Conservation (phyloP, 805 yeast species). For the Cyberlindnera bimundalis region DNA sequence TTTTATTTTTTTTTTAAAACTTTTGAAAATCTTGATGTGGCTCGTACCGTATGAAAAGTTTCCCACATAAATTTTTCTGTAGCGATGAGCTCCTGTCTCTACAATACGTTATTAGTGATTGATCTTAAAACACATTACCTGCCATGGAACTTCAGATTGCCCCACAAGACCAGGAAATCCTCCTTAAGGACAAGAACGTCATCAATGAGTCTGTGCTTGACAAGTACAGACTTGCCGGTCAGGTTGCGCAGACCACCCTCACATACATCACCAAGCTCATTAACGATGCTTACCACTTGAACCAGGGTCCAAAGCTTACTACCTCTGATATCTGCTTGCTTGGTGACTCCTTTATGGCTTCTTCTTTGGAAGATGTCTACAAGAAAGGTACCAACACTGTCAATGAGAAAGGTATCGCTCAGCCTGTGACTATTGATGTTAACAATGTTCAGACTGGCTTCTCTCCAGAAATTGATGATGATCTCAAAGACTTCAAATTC, state of each 20-base stretch:
- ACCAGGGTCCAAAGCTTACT: slow-evolving; percentile 36
- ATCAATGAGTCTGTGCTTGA: slow-evolving; percentile 60
- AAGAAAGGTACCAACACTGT: slow-evolving; percentile 48
- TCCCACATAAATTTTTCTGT: slow-evolving; percentile 14
- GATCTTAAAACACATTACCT: background rate
- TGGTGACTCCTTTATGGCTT: slow-evolving; percentile 71
- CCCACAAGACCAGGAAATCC: slow-evolving; percentile 67
- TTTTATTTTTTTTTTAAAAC: slow-evolving; percentile 28
- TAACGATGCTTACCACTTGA: slow-evolving; percentile 68
- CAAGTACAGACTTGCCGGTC: slow-evolving; percentile 87
- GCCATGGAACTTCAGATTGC: slow-evolving; percentile 72
- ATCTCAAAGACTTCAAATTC: slow-evolving; percentile 33
- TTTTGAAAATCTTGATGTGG: slow-evolving; percentile 1
- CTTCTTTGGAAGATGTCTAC: slow-evolving; percentile 58
- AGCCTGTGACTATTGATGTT: slow-evolving; percentile 86
- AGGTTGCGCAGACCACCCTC: slow-evolving; percentile 80
- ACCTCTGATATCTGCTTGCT: slow-evolving; percentile 72
- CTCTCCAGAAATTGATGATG: slow-evolving; percentile 80
- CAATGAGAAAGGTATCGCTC: slow-evolving; percentile 87
- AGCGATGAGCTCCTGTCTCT: slow-evolving; percentile 10
- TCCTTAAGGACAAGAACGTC: slow-evolving; percentile 69
- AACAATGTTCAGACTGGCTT: slow-evolving; percentile 76
- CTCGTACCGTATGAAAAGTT: slow-evolving; percentile 8
- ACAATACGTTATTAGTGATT: background rate
- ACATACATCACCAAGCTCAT: slow-evolving; percentile 62